Conservation (phyloP, 1,139 yeast genomes). For the Arxiozyma slooffiae region DNA sequence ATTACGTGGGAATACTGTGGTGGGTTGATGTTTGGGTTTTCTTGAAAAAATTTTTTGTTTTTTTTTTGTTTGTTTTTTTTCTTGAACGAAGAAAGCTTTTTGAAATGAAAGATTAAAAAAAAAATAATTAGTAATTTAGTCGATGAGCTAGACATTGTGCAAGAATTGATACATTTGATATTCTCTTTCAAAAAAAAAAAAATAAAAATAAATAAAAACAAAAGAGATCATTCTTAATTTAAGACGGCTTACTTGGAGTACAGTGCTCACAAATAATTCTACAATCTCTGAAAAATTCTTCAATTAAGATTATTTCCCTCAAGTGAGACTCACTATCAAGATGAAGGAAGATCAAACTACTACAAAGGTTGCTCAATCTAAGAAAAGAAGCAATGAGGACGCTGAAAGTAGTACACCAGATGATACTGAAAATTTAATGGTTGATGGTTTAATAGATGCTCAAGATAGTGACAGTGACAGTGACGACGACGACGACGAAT, state of each 20-base stretch:
- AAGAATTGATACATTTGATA: too few species aligned
- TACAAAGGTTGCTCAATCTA: slow-evolving; percentile 8
- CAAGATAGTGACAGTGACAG: slow-evolving; percentile 18
- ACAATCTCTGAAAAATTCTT: too few species aligned
- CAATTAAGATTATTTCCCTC: background rate
- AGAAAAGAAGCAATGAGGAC: slow-evolving; percentile 27
- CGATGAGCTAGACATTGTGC: too few species aligned
- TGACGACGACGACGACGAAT: slow-evolving; percentile 15
- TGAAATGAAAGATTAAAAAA: background rate
- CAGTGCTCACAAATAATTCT: too few species aligned
- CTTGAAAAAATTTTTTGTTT: background rate
- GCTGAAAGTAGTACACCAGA: slow-evolving; percentile 15
- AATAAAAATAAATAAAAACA: background rate
- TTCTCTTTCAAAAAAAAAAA: too few species aligned
- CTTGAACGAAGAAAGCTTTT: too few species aligned
- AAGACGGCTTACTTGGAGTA: too few species aligned
- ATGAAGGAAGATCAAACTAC: slow-evolving; percentile 1
- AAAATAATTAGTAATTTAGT: too few species aligned
- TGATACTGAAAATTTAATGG: slow-evolving; percentile 32
- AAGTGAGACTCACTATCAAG: background rate
- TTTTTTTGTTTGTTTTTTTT: too few species aligned
- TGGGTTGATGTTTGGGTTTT: background rate
- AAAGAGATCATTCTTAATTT: background rate
- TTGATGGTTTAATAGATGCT: slow-evolving; percentile 34
- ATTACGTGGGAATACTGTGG: too few species aligned